Conservation (phyloP, 2,329 filamentous ascomycete species). For the Elsinoe necatrix region DNA sequence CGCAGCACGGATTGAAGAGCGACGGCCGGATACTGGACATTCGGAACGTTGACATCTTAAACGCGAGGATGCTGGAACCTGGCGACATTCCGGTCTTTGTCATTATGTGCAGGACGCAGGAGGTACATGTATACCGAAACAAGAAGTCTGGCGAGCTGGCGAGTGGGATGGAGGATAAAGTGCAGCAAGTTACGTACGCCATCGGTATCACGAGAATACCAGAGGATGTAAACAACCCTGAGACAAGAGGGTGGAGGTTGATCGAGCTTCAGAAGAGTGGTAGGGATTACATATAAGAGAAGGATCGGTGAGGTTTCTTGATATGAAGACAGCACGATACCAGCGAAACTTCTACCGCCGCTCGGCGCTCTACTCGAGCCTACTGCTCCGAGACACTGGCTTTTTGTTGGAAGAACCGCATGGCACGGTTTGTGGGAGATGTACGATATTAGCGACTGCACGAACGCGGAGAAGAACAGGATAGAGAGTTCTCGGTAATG, state of each 20-base stretch:
- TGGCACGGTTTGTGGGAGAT: neutral
- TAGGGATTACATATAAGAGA: conserved; percentile 67
- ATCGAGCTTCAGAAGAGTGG: conserved; percentile 99
- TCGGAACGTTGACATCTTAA: conserved; percentile 79
- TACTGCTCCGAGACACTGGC: too few species aligned
- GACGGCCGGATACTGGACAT: conserved; percentile 95
- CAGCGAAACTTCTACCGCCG: neutral
- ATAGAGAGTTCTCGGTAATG: neutral
- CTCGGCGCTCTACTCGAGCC: too few species aligned
- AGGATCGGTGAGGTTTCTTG: neutral
- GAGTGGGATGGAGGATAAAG: conserved; percentile 97
- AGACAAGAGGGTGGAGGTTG: conserved; percentile 92
- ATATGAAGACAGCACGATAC: neutral
- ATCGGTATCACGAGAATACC: conserved; percentile 90
- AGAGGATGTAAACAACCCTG: conserved; percentile 93
- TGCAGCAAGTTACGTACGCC: conserved; percentile 95
- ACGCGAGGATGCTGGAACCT: conserved; percentile 71
- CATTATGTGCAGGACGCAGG: conserved; percentile 90
- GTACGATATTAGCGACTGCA: neutral
- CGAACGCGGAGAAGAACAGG: neutral
- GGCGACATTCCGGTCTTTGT: conserved; percentile 93
- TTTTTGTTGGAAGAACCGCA: too few species aligned
- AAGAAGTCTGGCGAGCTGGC: conserved; percentile 82
- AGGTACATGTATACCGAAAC: conserved; percentile 94
- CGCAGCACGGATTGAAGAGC: conserved; percentile 82